phyloP scores from a whole-genome alignment of 805 yeast genomes.

The Hanseniaspora occidentalis region DNA sequence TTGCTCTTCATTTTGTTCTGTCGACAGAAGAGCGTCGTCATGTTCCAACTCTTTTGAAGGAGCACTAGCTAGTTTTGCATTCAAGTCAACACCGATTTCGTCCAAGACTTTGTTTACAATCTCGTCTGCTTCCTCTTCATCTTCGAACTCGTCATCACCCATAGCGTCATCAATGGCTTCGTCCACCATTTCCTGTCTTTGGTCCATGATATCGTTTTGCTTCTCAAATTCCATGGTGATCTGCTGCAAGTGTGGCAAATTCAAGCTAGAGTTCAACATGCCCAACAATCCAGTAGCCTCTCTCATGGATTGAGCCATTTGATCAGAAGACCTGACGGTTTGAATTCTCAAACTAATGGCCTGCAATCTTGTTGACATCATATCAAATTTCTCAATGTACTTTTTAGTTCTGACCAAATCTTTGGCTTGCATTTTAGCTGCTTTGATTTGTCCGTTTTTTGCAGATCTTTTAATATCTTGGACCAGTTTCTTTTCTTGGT shows the following conservation, averaged over 20 bases:
- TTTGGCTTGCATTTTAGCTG: slow-evolving; percentile 91
- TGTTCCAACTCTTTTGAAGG: slow-evolving; percentile 27
- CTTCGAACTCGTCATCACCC: slow-evolving; percentile 72
- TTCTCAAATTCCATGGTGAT: slow-evolving; percentile 93
- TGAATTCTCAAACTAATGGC: slow-evolving; percentile 88
- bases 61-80: slow-evolving; percentile 32
- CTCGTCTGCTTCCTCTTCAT: slow-evolving; percentile 84
- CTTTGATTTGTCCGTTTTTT: slow-evolving; percentile 74
- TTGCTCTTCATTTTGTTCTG: slow-evolving; percentile 16
- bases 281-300: slow-evolving; percentile 81
- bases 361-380: slow-evolving; percentile 90
- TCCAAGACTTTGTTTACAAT: slow-evolving; percentile 85
- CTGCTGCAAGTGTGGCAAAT: slow-evolving; percentile 73
- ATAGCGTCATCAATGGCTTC: slow-evolving; percentile 95
- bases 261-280: slow-evolving; percentile 84
- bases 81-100: slow-evolving; percentile 86
- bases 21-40: slow-evolving; percentile 5
- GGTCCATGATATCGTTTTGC: slow-evolving; percentile 95
- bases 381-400: slow-evolving; percentile 74
- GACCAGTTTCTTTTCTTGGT: slow-evolving; percentile 81
- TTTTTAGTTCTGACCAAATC: slow-evolving; percentile 82
- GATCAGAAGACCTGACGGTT: slow-evolving; percentile 82
- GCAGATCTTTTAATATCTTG: slow-evolving; percentile 85
- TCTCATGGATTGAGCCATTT: slow-evolving; percentile 89
- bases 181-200: slow-evolving; percentile 97